A percentile compares a stretch with the other conserved stretches of the same genome.
Evolutionary conservation across 1,284 basidiomycete species (phyloP).

Genomic region (Takashimella koratensis): DNA sequence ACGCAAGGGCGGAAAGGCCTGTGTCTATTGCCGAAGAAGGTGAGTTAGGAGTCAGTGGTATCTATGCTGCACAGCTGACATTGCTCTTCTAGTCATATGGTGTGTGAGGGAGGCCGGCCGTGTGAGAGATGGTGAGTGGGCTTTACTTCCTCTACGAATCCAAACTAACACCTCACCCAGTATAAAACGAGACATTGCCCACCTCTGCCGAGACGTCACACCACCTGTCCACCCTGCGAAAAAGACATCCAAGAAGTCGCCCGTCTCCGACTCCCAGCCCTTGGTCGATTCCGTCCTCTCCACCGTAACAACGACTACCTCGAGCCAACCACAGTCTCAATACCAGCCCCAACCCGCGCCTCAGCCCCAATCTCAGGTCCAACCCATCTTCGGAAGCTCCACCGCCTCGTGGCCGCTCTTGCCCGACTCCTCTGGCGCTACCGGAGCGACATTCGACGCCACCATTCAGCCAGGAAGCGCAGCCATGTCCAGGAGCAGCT

Average conservation of each 20-base stretch:
- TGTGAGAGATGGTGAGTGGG: slow-evolving; percentile 78
- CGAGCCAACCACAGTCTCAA: background rate
- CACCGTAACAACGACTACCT: background rate
- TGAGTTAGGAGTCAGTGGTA: slow-evolving; percentile 40
- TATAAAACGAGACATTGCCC: slow-evolving; percentile 86
- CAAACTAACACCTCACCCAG: slow-evolving; percentile 50
- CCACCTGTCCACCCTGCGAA: slow-evolving; percentile 53
- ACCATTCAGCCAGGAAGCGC: background rate
- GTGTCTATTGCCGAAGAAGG: slow-evolving; percentile 87
- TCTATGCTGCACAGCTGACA: slow-evolving; percentile 1
- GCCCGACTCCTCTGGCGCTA: slow-evolving; percentile 25
- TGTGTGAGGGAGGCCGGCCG: slow-evolving; percentile 77
- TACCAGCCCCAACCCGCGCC: background rate
- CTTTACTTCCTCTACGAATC: no score
- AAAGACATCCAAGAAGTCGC: slow-evolving; percentile 15
- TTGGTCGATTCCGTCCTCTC: no score
- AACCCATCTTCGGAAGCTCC: background rate
- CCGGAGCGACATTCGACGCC: background rate
- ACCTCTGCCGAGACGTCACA: slow-evolving; percentile 82
- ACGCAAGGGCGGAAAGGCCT: slow-evolving; percentile 62
- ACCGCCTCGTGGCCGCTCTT: slow-evolving; percentile 36
- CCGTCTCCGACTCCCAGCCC: background rate
- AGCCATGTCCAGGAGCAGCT: background rate
- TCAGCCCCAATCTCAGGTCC: slow-evolving; percentile 5
- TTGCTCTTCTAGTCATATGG: slow-evolving; percentile 57